Evolutionary conservation across 2,329 filamentous ascomycete genomes (phyloP).

Genomic region (Fusarium penzigii): DNA sequence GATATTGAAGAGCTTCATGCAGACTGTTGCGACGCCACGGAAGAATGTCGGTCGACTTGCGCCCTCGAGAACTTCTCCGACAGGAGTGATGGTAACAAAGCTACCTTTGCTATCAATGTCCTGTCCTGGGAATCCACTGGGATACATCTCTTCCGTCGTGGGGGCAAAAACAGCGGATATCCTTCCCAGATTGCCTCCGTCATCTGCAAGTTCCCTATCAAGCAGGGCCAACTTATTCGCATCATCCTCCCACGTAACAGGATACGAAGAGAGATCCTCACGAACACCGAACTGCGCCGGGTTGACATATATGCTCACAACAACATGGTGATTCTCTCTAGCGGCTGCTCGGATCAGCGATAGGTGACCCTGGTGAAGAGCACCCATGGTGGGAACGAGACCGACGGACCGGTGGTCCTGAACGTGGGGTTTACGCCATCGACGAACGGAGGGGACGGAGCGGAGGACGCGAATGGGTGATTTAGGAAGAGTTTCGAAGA

Average conservation of each 20-base stretch:
- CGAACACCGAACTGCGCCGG: conserved; percentile 90
- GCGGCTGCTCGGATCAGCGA: conserved; percentile 84
- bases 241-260: conserved; percentile 84
- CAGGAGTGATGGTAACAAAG: conserved; percentile 88
- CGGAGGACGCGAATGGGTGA: conserved; percentile 72
- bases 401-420: conserved; percentile 72
- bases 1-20: conserved; percentile 70
- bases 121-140: conserved; percentile 72
- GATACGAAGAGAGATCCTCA: conserved; percentile 88
- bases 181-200: conserved; percentile 61
- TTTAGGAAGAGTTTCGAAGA: conserved; percentile 52
- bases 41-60: conserved; percentile 90
- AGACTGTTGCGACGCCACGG: conserved; percentile 91
- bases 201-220: conserved; percentile 70
- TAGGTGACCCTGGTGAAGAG: conserved; percentile 88
- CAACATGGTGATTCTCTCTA: conserved; percentile 78
- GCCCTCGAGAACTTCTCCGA: conserved; percentile 81
- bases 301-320: conserved; percentile 94
- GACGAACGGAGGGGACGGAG: conserved; percentile 69
- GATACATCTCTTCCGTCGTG: conserved; percentile 82
- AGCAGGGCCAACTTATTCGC: conserved; percentile 65
- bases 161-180: conserved; percentile 87
- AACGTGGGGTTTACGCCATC: conserved; percentile 67
- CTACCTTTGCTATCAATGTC: conserved; percentile 76
- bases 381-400: conserved; percentile 96